phyloP scores from a whole-genome alignment of 192 early-diverging fungal genomes.

The Chytriomyces confervae region DNA sequence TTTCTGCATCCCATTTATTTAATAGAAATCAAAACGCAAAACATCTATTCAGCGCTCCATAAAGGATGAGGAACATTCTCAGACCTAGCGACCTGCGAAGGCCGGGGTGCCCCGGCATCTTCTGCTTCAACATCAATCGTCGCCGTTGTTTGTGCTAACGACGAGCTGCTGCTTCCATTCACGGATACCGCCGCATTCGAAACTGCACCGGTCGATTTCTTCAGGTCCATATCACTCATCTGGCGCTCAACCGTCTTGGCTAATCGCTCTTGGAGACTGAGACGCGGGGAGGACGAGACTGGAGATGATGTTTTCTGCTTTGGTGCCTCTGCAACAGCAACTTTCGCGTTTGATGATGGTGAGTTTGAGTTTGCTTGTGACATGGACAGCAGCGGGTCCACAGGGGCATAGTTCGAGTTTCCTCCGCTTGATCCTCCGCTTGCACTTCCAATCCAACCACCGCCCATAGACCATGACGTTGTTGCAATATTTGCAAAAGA shows the following conservation, averaged over 20 bases:
- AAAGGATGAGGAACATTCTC: slow-evolving; percentile 16
- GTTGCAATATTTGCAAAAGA: neutral
- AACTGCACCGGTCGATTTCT: neutral
- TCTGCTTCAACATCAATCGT: neutral
- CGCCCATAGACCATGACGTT: neutral
- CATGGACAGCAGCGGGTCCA: slow-evolving; percentile 5
- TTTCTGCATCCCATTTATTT: neutral
- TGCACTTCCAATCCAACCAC: slow-evolving; percentile 11
- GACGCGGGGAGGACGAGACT: neutral
- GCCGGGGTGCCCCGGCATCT: neutral
- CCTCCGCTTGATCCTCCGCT: neutral
- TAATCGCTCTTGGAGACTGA: slow-evolving; percentile 14
- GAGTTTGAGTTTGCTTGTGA: neutral
- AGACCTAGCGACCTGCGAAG: neutral
- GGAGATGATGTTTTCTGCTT: neutral
- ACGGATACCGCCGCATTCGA: neutral
- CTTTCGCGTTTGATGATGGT: neutral
- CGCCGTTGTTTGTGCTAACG: neutral
- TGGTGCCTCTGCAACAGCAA: neutral
- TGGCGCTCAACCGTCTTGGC: slow-evolving; percentile 21
- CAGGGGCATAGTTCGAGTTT: neutral
- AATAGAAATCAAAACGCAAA: neutral
- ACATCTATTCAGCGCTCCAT: slow-evolving; percentile 17
- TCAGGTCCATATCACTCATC: slow-evolving; percentile 34
- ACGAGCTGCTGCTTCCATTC: neutral